Base-by-base conservation (phyloP, 768 basidiomycete genomes). In the Boletus subcaerulescens region DNA sequence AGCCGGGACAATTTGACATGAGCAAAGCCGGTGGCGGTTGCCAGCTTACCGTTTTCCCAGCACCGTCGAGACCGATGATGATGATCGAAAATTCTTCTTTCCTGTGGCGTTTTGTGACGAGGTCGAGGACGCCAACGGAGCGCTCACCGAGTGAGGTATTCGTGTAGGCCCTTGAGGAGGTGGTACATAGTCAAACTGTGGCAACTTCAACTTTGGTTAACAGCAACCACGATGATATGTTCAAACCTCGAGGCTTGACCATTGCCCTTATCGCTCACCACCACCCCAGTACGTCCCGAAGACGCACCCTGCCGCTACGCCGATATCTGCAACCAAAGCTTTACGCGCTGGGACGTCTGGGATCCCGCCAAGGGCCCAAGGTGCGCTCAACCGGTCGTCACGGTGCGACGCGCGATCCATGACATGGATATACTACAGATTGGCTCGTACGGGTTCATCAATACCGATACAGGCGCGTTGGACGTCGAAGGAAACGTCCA, bases 11-110 rank as follows among this genome's bases (percentile, higher is more conserved):
- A 17, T 3, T 2, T 18, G 20, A 12, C 5, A 7, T 4, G 11
- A 11, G 44, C 5, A 24, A n/a, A 2, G 33, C 9, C 26, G 2
- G 1, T 14, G 9, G 9, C 17, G n/a, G 6, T 24, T 14, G 5
- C 17, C 3, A 15, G 24, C 73, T 60, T 61, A 91, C 90, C 52
- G 93, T 93, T 75, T 97, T 97, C 45, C 94, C 94, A 31, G 93
- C 93, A 15, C 89, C 91, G 69, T 93, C 93, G 17, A 94, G 80
- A 12, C 95, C 96, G 50, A 98, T 85, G 67, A 98, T 97, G 49
- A 98, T 91, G 26, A 98, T 86, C 11, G 91, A 93, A 69, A 95
- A 98, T 63, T 96, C 92, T 56, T 91, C 86, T 67, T 89, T 91
- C 67, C 89, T 89, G 63, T 15, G 18, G 33, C 42, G n/a, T 48